phyloP scores from a whole-genome alignment of 2,329 filamentous ascomycete species.

The Neonectria sp. region DNA sequence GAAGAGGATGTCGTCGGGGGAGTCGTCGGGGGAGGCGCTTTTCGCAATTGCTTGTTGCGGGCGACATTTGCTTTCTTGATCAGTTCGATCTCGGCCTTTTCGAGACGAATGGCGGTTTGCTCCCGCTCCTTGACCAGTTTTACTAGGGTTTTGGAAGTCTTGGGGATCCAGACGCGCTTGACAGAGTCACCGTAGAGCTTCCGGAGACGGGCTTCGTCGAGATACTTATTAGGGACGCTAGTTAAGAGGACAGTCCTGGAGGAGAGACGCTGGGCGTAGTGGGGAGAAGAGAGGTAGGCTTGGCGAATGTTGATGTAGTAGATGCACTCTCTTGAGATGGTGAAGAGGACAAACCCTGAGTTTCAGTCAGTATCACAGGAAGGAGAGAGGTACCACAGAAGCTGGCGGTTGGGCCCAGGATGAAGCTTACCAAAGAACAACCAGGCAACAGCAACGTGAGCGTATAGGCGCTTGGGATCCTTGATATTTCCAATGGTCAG shows the following conservation, averaged over 20 bases:
- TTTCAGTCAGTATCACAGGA: conserved; percentile 24
- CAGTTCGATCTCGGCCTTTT: conserved; percentile 88
- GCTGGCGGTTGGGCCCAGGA: not conserved
- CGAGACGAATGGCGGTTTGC: conserved; percentile 84
- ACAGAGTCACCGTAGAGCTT: conserved; percentile 87
- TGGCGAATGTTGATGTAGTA: conserved; percentile 95
- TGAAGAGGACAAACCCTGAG: conserved; percentile 86
- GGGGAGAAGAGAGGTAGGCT: conserved; percentile 88
- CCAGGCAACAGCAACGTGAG: conserved; percentile 86
- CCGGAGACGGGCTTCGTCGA: conserved; percentile 82
- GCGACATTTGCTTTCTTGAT: conserved; percentile 84
- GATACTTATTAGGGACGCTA: conserved; percentile 84
- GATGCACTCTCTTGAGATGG: conserved; percentile 88
- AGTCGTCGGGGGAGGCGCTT: conserved; percentile 10
- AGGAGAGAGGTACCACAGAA: not conserved
- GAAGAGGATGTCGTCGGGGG: conserved; percentile 28
- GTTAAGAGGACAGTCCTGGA: conserved; percentile 93
- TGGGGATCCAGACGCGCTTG: conserved; percentile 87
- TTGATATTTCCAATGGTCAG: conserved; percentile 85
- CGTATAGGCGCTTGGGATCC: conserved; percentile 77
- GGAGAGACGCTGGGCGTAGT: conserved; percentile 88
- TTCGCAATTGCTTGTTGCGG: conserved; percentile 68
- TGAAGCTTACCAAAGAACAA: conserved; percentile 71
- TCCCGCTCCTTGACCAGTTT: conserved; percentile 88
- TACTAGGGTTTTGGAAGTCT: conserved; percentile 82